Percentiles rank a stretch among this genome's conserved stretches.
Conservation (phyloP, 108 stramenopile species). For the Parietichytrium sp. region DNA sequence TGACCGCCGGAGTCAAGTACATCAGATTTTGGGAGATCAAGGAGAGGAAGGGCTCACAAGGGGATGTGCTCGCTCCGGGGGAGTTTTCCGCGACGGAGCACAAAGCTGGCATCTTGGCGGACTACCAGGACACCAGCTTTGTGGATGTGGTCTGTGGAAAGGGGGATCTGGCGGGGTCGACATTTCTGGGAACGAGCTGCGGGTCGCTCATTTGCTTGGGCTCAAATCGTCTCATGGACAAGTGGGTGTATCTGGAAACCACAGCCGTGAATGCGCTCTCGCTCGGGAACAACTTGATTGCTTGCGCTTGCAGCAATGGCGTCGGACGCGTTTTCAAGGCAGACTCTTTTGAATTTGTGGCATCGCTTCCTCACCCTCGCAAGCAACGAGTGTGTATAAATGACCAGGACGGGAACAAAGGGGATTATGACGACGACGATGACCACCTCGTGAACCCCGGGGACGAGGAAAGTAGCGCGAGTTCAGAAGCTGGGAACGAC, state of each 20-base stretch:
- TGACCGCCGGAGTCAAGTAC: constrained; percentile 50
- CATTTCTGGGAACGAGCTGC: constrained; percentile 22
- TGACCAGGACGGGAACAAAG: background rate
- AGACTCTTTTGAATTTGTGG: constrained; percentile 22
- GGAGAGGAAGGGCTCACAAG: constrained; percentile 6
- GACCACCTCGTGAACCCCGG: background rate
- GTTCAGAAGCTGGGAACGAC: background rate
- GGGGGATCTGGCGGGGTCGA: background rate
- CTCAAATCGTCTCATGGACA: constrained; percentile 39
- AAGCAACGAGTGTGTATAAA: too few species aligned
- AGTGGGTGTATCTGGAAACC: constrained; percentile 41
- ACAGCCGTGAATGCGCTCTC: background rate
- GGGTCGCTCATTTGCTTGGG: constrained; percentile 34
- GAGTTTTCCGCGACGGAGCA: constrained; percentile 3
- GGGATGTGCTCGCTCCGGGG: too few species aligned
- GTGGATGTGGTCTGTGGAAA: constrained; percentile 37
- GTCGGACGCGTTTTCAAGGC: constrained; percentile 35
- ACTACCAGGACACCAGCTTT: constrained; percentile 40
- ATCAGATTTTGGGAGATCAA: constrained; percentile 49
- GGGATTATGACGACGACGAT: background rate
- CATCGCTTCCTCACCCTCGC: constrained; percentile 40
- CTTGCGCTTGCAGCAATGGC: constrained; percentile 20
- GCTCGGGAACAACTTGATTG: background rate
- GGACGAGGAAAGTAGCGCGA: background rate
- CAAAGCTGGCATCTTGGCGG: constrained; percentile 43